Percentiles rank a stretch among this genome's conserved stretches.
phyloP scores from a whole-genome alignment of 2,329 filamentous ascomycete genomes.

The Penicillium rolfsii region DNA sequence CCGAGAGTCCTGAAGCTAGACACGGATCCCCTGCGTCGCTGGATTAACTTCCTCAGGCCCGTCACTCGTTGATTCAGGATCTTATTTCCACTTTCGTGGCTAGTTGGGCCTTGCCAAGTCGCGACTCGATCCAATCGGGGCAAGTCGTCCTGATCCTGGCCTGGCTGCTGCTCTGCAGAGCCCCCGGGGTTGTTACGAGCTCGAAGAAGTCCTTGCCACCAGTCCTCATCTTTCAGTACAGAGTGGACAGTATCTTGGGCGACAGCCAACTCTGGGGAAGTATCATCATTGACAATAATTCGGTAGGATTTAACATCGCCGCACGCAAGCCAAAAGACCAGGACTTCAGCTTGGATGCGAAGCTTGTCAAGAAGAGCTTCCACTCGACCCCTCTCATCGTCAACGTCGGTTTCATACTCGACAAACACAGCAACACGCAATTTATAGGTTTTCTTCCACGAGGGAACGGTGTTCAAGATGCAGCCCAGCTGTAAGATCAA shows the following conservation, averaged over 20 bases:
- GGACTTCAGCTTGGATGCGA: slow-evolving; percentile 75
- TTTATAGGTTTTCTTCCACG: slow-evolving; percentile 74
- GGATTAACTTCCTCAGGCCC: slow-evolving; percentile 65
- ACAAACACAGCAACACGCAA: slow-evolving; percentile 84
- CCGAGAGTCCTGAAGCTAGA: slow-evolving; percentile 55
- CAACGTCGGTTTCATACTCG: slow-evolving; percentile 82
- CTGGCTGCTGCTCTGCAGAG: slow-evolving; percentile 16
- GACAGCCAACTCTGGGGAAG: slow-evolving; percentile 55
- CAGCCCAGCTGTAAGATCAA: slow-evolving; percentile 86
- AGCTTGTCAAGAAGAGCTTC: slow-evolving; percentile 76
- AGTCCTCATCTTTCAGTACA: slow-evolving; percentile 70
- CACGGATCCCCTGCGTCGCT: slow-evolving; percentile 56
- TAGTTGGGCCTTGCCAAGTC: slow-evolving; percentile 58
- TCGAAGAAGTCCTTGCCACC: slow-evolving; percentile 67
- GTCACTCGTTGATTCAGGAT: slow-evolving; percentile 54
- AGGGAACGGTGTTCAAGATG: slow-evolving; percentile 77
- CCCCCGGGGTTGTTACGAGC: slow-evolving; percentile 22
- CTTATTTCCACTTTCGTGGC: slow-evolving; percentile 54
- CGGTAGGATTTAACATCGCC: slow-evolving; percentile 75
- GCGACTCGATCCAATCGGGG: slow-evolving; percentile 46
- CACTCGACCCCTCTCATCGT: slow-evolving; percentile 74
- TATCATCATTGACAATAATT: slow-evolving; percentile 72
- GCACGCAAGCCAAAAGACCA: slow-evolving; percentile 80
- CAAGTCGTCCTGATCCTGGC: slow-evolving; percentile 21
- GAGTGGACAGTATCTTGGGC: slow-evolving; percentile 65